Evolutionary conservation across 1,284 basidiomycete genomes (phyloP), one percentile per base, ranked within the genome.

Genomic region (Athelia sp.): DNA sequence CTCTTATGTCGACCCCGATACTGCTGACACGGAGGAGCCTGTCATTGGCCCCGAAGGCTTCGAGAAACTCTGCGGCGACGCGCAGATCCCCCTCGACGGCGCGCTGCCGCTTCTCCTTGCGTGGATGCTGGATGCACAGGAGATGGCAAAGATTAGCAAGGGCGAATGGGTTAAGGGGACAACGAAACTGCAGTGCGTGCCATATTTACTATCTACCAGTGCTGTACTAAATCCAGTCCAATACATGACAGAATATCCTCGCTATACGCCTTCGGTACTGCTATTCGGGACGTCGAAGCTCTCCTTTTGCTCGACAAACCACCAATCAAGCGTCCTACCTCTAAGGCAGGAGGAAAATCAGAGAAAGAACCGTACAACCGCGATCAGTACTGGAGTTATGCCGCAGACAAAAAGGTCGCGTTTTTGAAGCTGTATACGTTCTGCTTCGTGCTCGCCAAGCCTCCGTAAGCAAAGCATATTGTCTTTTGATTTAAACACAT

Each of bases 1-100:
- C 47, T 63, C 59, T 2, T 90, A 87, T 58, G 77, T 78, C 17
- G 86, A 89, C 53, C 63, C 62, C 3, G 83, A 88, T 47, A 70
- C 78, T 38, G 66, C 75, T 3, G 62, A 71, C 43, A 34, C 48
- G 18, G n/a, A 23, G 8, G 24, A 22, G 10, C 21, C 24, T 21
- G 68, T 76, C 45, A 85, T 89, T 57, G 82, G 80, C 2, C 75
- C 84, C 0, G 85, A 81, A 54, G 85, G 85, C 1, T 78, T 89
- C 53, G 80, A 82, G 62, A 71, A 64, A 45, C 64, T 90, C 26
- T 90, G 82, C 64, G 72, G 56, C 19, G 84, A 88, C 55, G 76
- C 81, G 10, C 67, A 76, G 13, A 77, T 90, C 45, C 69, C 84
- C 1, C 65, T 90, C 61, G 88, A 89, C 22, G 84, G 87, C 26